Evolutionary conservation across 139 green algal genomes (phyloP).

Genomic region (Haematococcus sp.): DNA sequence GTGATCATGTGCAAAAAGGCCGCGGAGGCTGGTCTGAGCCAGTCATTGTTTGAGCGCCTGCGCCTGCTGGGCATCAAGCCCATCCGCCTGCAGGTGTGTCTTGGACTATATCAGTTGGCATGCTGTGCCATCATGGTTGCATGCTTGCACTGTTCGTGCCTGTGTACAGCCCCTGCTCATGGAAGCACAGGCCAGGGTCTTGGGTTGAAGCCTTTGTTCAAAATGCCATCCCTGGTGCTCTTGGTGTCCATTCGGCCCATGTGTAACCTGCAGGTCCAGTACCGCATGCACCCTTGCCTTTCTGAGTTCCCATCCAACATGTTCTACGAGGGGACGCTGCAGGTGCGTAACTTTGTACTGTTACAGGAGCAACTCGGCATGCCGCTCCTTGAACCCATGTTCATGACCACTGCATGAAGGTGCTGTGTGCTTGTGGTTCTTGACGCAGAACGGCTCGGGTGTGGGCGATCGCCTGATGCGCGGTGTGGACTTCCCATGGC

Average conservation of each 20-base stretch:
- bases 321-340: conserved; percentile 97
- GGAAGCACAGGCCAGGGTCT: neutral
- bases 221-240: neutral
- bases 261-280: conserved; percentile 73
- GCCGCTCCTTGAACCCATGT: neutral
- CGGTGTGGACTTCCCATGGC: conserved; percentile 56
- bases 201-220: neutral
- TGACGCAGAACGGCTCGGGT: conserved; percentile 58
- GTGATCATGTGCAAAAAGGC: conserved; percentile 92
- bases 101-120: neutral
- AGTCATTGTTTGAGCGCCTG: conserved; percentile 95
- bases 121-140: neutral
- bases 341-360: conserved; percentile 45
- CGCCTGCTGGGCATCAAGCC: conserved; percentile 90
- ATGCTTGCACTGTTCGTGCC: neutral
- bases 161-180: neutral
- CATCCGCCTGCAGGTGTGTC: conserved; percentile 81
- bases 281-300: conserved; percentile 97
- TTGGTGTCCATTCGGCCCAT: too few relatives aligned
- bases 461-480: conserved; percentile 35
- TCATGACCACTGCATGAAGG: conserved; percentile 54
- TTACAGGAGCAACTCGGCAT: too few relatives aligned
- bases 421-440: neutral
- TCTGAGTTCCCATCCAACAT: conserved; percentile 94
- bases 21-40: conserved; percentile 80